Evolutionary conservation across 1,284 basidiomycete species (phyloP).

Genomic region (Ganoderma lucidum): DNA sequence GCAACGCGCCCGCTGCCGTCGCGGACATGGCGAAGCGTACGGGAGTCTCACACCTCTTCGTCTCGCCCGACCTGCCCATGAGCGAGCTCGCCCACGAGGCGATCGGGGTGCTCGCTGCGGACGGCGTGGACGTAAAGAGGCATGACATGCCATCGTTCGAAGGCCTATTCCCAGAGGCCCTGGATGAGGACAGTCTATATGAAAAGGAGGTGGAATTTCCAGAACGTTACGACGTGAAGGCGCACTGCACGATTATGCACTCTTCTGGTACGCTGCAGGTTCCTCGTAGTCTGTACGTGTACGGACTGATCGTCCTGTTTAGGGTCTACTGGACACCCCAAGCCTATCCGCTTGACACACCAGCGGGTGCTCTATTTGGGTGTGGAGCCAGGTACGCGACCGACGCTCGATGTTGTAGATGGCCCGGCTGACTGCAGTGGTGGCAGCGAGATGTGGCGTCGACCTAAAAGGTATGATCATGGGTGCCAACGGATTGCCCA

Average conservation of each 20-base stretch:
- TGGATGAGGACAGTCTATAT: not conserved
- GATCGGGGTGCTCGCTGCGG: not conserved
- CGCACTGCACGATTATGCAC: slow-evolving; percentile 7
- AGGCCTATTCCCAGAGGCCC: slow-evolving; percentile 4
- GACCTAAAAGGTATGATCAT: slow-evolving; percentile 22
- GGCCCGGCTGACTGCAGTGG: not conserved
- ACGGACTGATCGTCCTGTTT: too few relatives aligned
- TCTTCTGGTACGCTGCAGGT: slow-evolving; percentile 11
- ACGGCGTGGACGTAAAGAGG: not conserved
- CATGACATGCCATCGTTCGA: slow-evolving; percentile 8
- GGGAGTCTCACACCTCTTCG: not conserved
- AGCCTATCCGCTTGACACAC: slow-evolving; percentile 11
- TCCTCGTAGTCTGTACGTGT: too few relatives aligned
- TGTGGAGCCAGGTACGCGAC: not conserved
- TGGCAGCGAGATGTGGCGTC: slow-evolving; percentile 21
- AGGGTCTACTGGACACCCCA: slow-evolving; percentile 19
- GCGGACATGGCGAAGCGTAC: slow-evolving; percentile 14
- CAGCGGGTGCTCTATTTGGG: not conserved
- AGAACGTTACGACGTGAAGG: not conserved
- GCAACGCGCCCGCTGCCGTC: slow-evolving; percentile 15
- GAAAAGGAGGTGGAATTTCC: slow-evolving; percentile 5
- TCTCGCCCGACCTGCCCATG: slow-evolving; percentile 5
- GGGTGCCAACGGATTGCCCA: slow-evolving; percentile 30
- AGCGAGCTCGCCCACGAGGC: slow-evolving; percentile 3
- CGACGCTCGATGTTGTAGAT: not conserved